Conservation (phyloP, 1,284 basidiomycete species). For the Xerocomus amazonicus region DNA sequence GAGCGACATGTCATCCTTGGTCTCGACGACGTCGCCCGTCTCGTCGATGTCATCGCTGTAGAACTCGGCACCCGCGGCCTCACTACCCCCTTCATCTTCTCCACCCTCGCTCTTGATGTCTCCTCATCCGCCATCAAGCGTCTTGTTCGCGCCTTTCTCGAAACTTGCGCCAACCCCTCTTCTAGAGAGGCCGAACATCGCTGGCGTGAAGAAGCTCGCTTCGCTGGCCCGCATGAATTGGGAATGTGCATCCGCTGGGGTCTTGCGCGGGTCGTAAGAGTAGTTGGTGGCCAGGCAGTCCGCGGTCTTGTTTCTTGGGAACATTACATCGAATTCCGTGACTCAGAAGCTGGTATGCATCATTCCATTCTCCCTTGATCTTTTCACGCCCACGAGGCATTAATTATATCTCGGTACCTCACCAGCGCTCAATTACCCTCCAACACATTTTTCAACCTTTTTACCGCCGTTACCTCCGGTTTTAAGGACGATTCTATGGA, state of each 20-base stretch:
- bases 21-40: constrained; percentile 65
- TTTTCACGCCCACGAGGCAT: constrained; percentile 23
- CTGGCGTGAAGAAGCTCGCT: constrained; percentile 76
- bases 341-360: constrained; percentile 69
- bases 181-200: constrained; percentile 47
- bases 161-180: constrained; percentile 46
- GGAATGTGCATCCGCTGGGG: constrained; percentile 87
- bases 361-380: constrained; percentile 18
- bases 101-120: constrained; percentile 80
- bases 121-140: constrained; percentile 66
- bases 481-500: constrained; percentile 58
- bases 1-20: constrained; percentile 72
- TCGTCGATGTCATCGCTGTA: constrained; percentile 67
- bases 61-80: constrained; percentile 75
- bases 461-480: constrained; percentile 51
- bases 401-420: constrained; percentile 11
- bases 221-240: constrained; percentile 81
- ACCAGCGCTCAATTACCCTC: constrained; percentile 57
- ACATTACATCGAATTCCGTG: constrained; percentile 72
- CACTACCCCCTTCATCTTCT: constrained; percentile 87
- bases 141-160: constrained; percentile 73
- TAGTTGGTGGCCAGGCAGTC: constrained; percentile 61
- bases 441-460: constrained; percentile 65
- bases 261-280: constrained; percentile 65
- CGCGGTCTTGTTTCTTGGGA: constrained; percentile 78